Evolutionary conservation across 352 stramenopile genomes (phyloP).

Genomic region (Phytophthora rubi): DNA sequence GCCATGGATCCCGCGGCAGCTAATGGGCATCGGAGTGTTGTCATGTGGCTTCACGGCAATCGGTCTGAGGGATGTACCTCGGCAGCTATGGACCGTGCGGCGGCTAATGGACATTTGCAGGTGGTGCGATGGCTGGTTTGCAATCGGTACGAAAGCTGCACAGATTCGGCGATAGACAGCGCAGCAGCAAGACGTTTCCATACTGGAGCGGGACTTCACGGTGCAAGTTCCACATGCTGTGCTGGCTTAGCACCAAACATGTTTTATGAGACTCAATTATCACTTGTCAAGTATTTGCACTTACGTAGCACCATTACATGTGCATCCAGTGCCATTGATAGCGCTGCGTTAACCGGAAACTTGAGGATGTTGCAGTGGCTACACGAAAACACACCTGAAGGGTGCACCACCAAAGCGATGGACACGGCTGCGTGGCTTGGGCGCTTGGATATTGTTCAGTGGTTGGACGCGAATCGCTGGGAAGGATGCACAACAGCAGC

Average conservation of each 20-base stretch:
- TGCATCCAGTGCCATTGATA: background rate
- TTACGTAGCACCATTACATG: background rate
- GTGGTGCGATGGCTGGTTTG: background rate
- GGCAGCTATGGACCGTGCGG: background rate
- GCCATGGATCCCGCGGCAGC: slow-evolving; percentile 1
- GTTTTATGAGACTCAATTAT: background rate
- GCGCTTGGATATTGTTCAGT: slow-evolving; percentile 5
- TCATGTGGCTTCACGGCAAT: slow-evolving; percentile 1
- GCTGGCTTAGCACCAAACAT: background rate
- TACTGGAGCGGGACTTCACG: background rate
- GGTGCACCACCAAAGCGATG: slow-evolving; percentile 2
- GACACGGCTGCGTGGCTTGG: background rate
- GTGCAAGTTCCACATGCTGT: background rate
- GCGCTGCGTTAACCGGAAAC: slow-evolving; percentile 1
- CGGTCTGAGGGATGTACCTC: slow-evolving; percentile 3
- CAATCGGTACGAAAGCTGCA: background rate
- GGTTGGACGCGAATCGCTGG: background rate
- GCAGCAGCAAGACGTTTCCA: background rate
- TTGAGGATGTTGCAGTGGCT: slow-evolving; percentile 2
- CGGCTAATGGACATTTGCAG: slow-evolving; percentile 1
- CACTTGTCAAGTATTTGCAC: background rate
- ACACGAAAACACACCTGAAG: background rate
- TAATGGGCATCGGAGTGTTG: background rate
- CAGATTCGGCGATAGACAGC: background rate
- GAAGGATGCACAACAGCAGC: background rate